Evolutionary conservation across 164 flowering plant genomes (phyloP).

Genomic region (Taxillus chinensis): DNA sequence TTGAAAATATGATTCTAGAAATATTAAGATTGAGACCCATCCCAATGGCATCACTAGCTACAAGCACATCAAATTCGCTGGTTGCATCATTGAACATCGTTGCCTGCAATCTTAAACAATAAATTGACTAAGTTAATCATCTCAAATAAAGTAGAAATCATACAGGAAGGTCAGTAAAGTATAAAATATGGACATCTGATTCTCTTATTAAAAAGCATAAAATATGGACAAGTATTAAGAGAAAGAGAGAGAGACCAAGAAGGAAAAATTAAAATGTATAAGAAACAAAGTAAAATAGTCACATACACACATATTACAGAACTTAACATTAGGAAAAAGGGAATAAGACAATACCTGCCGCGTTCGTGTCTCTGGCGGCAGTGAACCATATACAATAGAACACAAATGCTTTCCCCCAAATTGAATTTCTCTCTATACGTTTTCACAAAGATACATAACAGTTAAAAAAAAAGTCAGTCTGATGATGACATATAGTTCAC

Average conservation of each 20-base stretch:
- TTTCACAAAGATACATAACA: slow-evolving; percentile 7
- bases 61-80: slow-evolving; percentile 88
- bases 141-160: neutral
- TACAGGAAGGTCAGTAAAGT: neutral
- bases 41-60: slow-evolving; percentile 99
- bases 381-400: slow-evolving; percentile 92
- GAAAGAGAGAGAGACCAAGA: neutral
- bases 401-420: slow-evolving; percentile 61
- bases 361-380: slow-evolving; percentile 96
- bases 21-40: slow-evolving; percentile 98
- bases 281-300: neutral
- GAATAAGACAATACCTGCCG: slow-evolving; percentile 52
- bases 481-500: neutral
- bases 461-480: neutral
- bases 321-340: slow-evolving; percentile 2
- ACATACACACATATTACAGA: neutral
- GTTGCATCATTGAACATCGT: slow-evolving; percentile 84
- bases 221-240: neutral
- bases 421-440: slow-evolving; percentile 55
- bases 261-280: neutral
- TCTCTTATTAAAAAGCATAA: too few species aligned
- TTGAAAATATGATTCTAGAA: slow-evolving; percentile 82
- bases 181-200: too few species aligned
- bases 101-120: slow-evolving; percentile 73
- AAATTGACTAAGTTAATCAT: slow-evolving; percentile 19